Conservation (phyloP, 2,329 filamentous ascomycete genomes). For the Xylariaceae sp. region DNA sequence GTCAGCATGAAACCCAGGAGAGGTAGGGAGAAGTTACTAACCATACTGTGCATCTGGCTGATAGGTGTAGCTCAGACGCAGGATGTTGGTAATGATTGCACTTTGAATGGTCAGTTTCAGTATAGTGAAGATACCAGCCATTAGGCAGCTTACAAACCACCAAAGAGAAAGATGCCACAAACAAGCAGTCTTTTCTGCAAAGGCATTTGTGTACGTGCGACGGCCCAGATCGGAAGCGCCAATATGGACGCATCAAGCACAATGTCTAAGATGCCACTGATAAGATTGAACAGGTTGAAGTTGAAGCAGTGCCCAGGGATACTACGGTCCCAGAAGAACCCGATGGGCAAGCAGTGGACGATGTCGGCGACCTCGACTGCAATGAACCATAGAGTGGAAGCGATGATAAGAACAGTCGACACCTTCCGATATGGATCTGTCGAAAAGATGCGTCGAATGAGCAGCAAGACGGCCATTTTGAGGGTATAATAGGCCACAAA, state of each 20-base stretch:
- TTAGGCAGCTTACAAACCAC: slow-evolving; percentile 9
- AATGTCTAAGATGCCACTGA: slow-evolving; percentile 5
- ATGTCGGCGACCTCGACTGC: slow-evolving; percentile 1
- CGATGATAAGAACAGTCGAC: background rate
- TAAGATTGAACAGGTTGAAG: slow-evolving; percentile 6
- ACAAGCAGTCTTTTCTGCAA: slow-evolving; percentile 8
- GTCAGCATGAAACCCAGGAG: background rate
- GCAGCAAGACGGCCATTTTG: too few species aligned
- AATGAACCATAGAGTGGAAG: slow-evolving; percentile 3
- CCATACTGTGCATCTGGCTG: background rate
- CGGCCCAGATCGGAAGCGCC: slow-evolving; percentile 4
- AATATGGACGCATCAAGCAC: slow-evolving; percentile 5
- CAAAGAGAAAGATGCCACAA: slow-evolving; percentile 9
- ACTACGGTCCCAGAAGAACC: slow-evolving; percentile 2
- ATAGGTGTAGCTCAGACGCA: slow-evolving; percentile 8
- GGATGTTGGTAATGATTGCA: slow-evolving; percentile 6
- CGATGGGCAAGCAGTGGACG: slow-evolving; percentile 5
- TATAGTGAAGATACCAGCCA: background rate
- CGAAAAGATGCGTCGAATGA: slow-evolving; percentile 1
- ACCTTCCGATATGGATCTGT: background rate
- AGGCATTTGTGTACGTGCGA: slow-evolving; percentile 4
- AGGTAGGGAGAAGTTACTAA: background rate
- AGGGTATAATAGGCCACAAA: too few species aligned
- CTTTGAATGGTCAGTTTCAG: background rate
- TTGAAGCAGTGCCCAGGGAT: slow-evolving; percentile 7